Evolutionary conservation across 1,284 basidiomycete genomes (phyloP), one percentile per base, ranked within the genome.

Genomic region (Wolfiporia cocos): DNA sequence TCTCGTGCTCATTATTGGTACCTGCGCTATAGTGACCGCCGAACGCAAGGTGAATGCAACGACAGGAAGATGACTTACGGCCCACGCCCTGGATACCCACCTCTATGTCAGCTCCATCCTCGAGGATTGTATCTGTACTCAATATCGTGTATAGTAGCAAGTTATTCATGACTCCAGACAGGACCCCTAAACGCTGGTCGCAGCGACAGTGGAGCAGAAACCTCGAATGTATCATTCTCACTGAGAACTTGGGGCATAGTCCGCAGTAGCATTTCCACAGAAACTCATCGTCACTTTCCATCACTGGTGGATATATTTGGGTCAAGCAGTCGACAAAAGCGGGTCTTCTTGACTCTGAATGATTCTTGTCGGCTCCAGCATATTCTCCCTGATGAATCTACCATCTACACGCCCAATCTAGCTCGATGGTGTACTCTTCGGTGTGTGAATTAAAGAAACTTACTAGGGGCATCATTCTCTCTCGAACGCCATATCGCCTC

Each of bases 401-500:
- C 78, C 80, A 55, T 81, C 79, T 81, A 31, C 5, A 12, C 3
- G 21, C 1, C 5, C n/a, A 20, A 31, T 9, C 29, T 10, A 31
- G 5, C 20, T 42, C 2, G 23, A 20, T 20, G 7, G 9, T 24
- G 29, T 11, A 22, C 31, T 26, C 12, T 10, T 12, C 43, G 23
- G n/a, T 15, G 39, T 17, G 11, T 12, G 3, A 10, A 26, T 34
- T 10, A 19, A 7, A 5, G 18, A 41, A 37, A 63, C 80, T 50
- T 54, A 89, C 87, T 90, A 12, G 86, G 86, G 52, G 77, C 74
- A 62, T 89, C 86, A 49, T 88, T 89, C 46, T 76, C 70, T 53
- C 79, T 73, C 39, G 86, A 83, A 49, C 89, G 74, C 76, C 76
- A 76, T 11, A 70, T 51, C 0, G 87, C 91, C 55, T 86, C 81